Evolutionary conservation across 2,329 filamentous ascomycete genomes (phyloP).

Genomic region (Fonsecaea multimorphosa): DNA sequence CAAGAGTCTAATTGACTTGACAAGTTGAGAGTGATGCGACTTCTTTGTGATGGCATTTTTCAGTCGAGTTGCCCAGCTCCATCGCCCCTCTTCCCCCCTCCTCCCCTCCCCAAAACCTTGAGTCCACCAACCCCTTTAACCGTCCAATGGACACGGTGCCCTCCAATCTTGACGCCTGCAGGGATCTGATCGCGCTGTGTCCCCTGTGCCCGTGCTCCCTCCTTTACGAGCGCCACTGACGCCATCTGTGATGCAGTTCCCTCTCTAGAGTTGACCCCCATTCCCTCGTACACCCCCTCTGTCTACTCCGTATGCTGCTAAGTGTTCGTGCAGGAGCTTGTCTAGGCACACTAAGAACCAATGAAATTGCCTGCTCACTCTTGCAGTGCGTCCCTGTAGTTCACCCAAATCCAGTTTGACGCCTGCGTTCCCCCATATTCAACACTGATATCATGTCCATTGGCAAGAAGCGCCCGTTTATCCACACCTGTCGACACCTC

Average conservation of each 20-base stretch:
- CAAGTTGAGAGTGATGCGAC: not conserved
- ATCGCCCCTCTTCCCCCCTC: not conserved
- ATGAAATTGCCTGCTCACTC: not conserved
- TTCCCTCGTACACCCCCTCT: not conserved
- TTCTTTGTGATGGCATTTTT: not conserved
- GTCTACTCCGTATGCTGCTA: not conserved
- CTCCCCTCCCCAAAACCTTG: not conserved
- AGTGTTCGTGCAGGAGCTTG: not conserved
- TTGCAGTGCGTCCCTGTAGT: not conserved
- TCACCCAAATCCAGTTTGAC: not conserved
- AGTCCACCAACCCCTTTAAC: not conserved
- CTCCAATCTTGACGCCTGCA: conserved; percentile 31
- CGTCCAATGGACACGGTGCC: not conserved
- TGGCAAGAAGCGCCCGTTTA: not conserved
- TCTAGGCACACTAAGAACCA: not conserved
- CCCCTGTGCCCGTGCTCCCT: conserved; percentile 3
- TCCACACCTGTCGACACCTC: not conserved
- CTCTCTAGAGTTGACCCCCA: not conserved
- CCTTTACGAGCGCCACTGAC: conserved; percentile 23
- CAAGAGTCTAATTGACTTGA: not conserved
- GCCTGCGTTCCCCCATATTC: not conserved
- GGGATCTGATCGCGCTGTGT: conserved; percentile 9
- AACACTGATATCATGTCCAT: conserved; percentile 6
- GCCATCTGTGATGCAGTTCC: conserved; percentile 12
- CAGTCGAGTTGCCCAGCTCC: not conserved